Percentiles rank a stretch among this genome's conserved stretches.
These are phyloP conservation scores for Maudiozyma pseudohumilis DNA, from an alignment of 805 yeast species.

Conservation along the genomic window DNA sequence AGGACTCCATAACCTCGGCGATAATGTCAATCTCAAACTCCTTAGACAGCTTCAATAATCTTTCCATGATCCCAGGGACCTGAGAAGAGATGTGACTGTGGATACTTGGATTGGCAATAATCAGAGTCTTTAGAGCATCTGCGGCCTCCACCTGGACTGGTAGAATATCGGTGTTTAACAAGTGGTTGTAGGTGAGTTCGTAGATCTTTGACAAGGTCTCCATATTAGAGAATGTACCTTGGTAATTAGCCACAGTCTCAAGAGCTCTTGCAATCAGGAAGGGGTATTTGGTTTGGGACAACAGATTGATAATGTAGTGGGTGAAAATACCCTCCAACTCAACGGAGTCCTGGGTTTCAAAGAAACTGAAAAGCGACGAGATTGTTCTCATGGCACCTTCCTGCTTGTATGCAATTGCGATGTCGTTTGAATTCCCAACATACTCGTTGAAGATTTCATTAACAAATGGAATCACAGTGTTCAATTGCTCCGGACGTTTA, in stretches of 20 bases:
- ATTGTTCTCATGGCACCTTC: constrained; percentile 78
- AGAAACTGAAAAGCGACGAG: constrained; percentile 48
- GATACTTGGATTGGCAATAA: constrained; percentile 53
- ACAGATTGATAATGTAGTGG: constrained; percentile 52
- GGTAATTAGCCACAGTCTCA: constrained; percentile 42
- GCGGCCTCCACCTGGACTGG: constrained; percentile 85
- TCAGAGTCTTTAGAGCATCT: constrained; percentile 71
- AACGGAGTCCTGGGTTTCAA: constrained; percentile 17
- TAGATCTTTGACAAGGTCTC: constrained; percentile 32
- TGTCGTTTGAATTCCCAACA: constrained; percentile 26
- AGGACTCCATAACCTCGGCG: constrained; percentile 88
- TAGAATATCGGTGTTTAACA: constrained; percentile 32
- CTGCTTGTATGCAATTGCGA: constrained; percentile 46
- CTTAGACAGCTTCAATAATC: constrained; percentile 62
- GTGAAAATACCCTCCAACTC: constrained; percentile 61
- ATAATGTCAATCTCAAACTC: constrained; percentile 78
- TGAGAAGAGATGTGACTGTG: constrained; percentile 58
- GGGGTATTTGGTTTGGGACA: constrained; percentile 41
- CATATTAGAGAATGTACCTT: constrained; percentile 30
- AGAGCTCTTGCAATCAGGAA: constrained; percentile 66
- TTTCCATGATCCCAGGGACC: constrained; percentile 76
- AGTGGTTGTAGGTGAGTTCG: constrained; percentile 34
- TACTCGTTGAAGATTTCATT: constrained; percentile 37
- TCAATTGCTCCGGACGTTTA: constrained; percentile 46
- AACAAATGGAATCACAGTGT: constrained; percentile 45